Base-by-base conservation (phyloP, 768 basidiomycete species). In the Collybia sp. region DNA sequence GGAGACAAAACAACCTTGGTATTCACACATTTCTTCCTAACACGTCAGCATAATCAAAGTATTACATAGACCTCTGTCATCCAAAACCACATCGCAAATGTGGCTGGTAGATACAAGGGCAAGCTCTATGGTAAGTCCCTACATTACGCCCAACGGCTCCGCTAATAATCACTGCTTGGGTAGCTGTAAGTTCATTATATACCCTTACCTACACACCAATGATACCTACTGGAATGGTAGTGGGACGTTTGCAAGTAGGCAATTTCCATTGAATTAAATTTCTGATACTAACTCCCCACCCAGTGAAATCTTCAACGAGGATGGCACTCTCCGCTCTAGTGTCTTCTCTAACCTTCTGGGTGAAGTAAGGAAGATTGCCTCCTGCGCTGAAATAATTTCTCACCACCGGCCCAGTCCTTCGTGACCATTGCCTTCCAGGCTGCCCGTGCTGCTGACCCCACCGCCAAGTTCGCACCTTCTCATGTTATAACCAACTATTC, bases 281-380 rank as follows among this genome's bases (percentile, higher is more conserved):
- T 9, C 19, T 10, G 11, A 18, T 17, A 30, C 33, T 42, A 12
- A 46, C 36, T 12, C 17, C 8, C 48, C 25, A 8, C 34, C 12
- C 19, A 71, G 70, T 47, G 76, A 78, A 58, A 73, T 73, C 44
- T 66, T 79, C 56, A 76, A 76, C 58, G 76, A 78, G 48, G 70
- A 76, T 52, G 75, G 76, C 37, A 66, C 64, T 42, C 53, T 76
- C 43, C 67, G 72, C 20, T 67, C 64, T 31, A 70, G 70, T 47
- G 71, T 77, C 35, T 77, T 75, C 63, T 72, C 55, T 43, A 71
- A 72, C 45, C 71, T 76, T 33, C 62, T 79, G n/a, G 75, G 76
- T 47, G 67, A 69, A 50, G 65, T 69, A 46, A 25, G 45, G 43
- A 12, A 10, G n/a, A 5, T 34, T 5, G 9, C 8, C 5, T 37